Evolutionary conservation across 257 asterid genomes (phyloP).

Genomic region (Echium plantagineum): DNA sequence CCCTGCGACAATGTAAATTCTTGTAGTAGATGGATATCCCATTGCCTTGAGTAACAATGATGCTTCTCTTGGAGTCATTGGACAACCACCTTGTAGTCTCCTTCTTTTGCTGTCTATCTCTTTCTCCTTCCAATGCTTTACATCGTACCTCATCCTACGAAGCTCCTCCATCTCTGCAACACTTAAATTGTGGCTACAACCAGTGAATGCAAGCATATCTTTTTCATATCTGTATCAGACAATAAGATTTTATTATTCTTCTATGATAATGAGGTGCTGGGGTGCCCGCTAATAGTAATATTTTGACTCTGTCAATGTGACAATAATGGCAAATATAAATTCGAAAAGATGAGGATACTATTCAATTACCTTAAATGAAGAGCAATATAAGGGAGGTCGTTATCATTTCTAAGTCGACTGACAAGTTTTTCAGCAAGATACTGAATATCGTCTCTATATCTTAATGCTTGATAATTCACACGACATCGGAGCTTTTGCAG

Average conservation of each 20-base stretch:
- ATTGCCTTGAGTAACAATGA: slow-evolving; percentile 80
- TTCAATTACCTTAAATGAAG: slow-evolving; percentile 68
- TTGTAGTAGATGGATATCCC: slow-evolving; percentile 78
- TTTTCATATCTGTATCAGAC: slow-evolving; percentile 57
- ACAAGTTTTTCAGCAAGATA: slow-evolving; percentile 55
- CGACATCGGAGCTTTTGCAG: slow-evolving; percentile 89
- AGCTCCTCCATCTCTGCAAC: slow-evolving; percentile 65
- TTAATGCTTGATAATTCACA: slow-evolving; percentile 75
- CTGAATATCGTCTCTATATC: slow-evolving; percentile 65
- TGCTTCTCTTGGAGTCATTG: slow-evolving; percentile 91
- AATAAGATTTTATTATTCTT: background rate
- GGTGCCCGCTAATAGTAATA: background rate
- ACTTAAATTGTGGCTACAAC: slow-evolving; percentile 81
- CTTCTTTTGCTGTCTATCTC: slow-evolving; percentile 66
- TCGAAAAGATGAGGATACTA: background rate
- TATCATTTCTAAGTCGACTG: slow-evolving; percentile 49
- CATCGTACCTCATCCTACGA: slow-evolving; percentile 58
- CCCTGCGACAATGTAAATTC: slow-evolving; percentile 83
- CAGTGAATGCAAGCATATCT: slow-evolving; percentile 98
- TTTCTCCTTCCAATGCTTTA: slow-evolving; percentile 94
- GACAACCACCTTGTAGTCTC: slow-evolving; percentile 79
- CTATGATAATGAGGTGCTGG: background rate
- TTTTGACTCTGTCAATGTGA: background rate
- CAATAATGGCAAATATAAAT: background rate
- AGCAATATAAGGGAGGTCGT: slow-evolving; percentile 60